Evolutionary conservation across 2,329 filamentous ascomycete species (phyloP), one percentile per base, ranked within the genome.

Genomic region (Rachicladosporium sp.): DNA sequence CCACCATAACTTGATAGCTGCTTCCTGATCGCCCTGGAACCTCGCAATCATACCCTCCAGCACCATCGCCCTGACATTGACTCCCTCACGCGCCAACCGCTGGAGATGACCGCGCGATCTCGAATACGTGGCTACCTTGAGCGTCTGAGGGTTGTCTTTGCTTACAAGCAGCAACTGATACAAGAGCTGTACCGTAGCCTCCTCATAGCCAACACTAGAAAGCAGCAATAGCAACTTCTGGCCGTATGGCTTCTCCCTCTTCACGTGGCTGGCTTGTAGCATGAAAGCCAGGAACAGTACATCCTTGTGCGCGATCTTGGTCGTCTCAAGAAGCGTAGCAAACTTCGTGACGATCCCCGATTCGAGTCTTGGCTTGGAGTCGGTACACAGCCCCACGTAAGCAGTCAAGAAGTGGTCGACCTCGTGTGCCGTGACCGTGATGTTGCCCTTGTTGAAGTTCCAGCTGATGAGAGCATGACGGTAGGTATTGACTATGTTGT

Each of bases 11-110:
- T 44, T 29, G 13, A 57, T 49, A 12, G 54, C 54, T 10, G 46
- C 43, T 10, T 48, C 44, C 19, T 49, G 45, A 13, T 56, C 42
- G 13, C 49, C 50, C 23, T 51, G 34, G 11, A 38, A 41, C 7
- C 43, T 36, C 5, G 50, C 48, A 9, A 56, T 45, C 36, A 50
- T 56, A 15, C 55, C 55, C 32, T 56, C 52, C 31, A 55, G 42
- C 10, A 56, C 53, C 50, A 51, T 51, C 4, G 53, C 51, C 19
- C 47, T 46, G 21, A 41, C 51, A 30, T 49, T 46, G 9, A 33
- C 29, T 6, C 46, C 47, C n/a, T 47, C 36, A 10, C 42, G 38
- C 9, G 47, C 55, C 31, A 51, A 38, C 36, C 46, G 37, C 11
- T 43, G 38, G 35, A 57, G 40, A 35, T 51, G 49, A 9, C 43